Evolutionary conservation across 23 red algal species (phyloP).

Genomic region (Pyropia haitanensis): DNA sequence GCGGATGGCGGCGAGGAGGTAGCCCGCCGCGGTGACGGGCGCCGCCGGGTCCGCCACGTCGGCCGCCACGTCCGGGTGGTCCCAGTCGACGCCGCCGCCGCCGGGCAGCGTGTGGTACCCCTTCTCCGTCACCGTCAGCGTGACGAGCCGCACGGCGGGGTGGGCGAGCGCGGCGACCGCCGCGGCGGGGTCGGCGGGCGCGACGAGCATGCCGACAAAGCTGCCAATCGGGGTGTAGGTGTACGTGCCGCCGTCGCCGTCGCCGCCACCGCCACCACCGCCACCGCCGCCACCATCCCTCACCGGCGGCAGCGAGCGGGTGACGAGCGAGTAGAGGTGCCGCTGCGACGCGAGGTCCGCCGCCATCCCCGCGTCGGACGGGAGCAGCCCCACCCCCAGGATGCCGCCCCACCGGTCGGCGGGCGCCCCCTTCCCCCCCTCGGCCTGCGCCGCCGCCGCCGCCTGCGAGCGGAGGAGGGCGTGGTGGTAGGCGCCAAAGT

Average conservation of each 20-base stretch:
- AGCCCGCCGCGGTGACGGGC: slow-evolving; percentile 21
- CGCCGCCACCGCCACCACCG: no score
- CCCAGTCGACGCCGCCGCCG: slow-evolving; percentile 6
- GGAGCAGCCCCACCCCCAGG: slow-evolving; percentile 7
- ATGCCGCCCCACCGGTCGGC: slow-evolving; percentile 4
- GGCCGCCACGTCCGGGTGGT: slow-evolving; percentile 3
- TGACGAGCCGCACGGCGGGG: slow-evolving; percentile 26
- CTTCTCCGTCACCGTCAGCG: slow-evolving; percentile 33
- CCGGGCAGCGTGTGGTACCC: slow-evolving; percentile 15
- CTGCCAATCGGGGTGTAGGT: slow-evolving; percentile 6
- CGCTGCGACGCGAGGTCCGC: slow-evolving; percentile 4
- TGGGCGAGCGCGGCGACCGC: slow-evolving; percentile 9
- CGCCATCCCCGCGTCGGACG: background rate
- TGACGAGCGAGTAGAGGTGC: slow-evolving; percentile 36
- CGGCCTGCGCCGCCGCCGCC: no score
- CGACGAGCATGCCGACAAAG: slow-evolving; percentile 6
- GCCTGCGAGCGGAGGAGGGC: slow-evolving; percentile 5
- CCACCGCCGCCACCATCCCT: no score
- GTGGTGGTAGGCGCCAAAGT: slow-evolving; percentile 26
- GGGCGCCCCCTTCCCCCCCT: no score
- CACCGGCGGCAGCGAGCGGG: slow-evolving; percentile 11
- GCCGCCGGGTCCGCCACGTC: background rate
- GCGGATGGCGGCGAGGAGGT: slow-evolving; percentile 11
- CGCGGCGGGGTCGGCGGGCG: slow-evolving; percentile 1
- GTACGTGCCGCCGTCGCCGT: no score